Conservation (phyloP, 257 asterid species). For the Nicotiana attenuata region DNA sequence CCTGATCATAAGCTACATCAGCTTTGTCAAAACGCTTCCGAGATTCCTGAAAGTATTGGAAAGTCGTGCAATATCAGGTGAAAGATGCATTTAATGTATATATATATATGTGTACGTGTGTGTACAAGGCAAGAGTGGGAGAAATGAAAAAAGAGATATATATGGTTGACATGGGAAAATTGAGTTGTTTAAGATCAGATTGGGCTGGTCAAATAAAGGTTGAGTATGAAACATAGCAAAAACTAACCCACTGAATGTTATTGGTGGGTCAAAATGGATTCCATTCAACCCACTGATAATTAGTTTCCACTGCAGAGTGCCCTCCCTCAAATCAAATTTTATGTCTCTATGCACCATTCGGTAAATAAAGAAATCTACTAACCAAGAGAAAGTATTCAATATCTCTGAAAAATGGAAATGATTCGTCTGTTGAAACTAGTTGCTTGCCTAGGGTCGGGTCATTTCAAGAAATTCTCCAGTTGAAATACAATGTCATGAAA, state of each 20-base stretch:
- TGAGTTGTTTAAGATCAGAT: not conserved
- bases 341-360: not conserved
- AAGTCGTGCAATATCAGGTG: not conserved
- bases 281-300: not conserved
- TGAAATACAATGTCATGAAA: too few species aligned
- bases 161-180: not conserved
- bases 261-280: not conserved
- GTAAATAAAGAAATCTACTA: not conserved
- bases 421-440: not conserved
- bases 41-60: slow-evolving; percentile 64
- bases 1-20: slow-evolving; percentile 87
- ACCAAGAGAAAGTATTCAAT: not conserved
- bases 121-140: not conserved
- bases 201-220: not conserved
- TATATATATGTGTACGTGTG: not conserved
- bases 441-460: not conserved
- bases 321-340: not conserved
- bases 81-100: not conserved
- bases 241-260: not conserved
- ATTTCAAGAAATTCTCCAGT: too few species aligned
- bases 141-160: not conserved
- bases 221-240: not conserved
- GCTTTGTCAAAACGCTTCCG: slow-evolving; percentile 97
- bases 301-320: not conserved
- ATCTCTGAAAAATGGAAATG: not conserved